Evolutionary conservation across 805 yeast species (phyloP).

Genomic region (Komagataella kurtzmanii): DNA sequence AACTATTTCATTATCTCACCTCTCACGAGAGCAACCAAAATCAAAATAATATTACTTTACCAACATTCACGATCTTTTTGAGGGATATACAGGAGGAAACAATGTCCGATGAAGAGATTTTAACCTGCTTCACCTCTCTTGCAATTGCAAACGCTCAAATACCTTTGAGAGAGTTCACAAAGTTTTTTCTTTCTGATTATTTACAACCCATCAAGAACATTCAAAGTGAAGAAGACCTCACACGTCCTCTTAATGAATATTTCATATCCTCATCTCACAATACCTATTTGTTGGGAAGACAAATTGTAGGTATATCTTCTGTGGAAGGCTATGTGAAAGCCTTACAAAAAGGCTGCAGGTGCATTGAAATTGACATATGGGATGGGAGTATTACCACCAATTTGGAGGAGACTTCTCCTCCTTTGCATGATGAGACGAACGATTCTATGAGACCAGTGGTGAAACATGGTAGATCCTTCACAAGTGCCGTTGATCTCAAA

Average conservation of each 20-base stretch:
- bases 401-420: not conserved
- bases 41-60: constrained; percentile 11
- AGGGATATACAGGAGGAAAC: constrained; percentile 32
- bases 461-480: constrained; percentile 79
- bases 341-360: constrained; percentile 83
- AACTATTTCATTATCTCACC: constrained; percentile 26
- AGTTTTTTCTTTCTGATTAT: constrained; percentile 19
- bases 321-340: constrained; percentile 83
- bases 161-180: constrained; percentile 8
- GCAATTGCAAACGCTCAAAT: constrained; percentile 7
- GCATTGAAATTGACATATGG: constrained; percentile 95
- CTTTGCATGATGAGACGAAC: constrained; percentile 16
- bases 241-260: constrained; percentile 71
- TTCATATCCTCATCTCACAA: constrained; percentile 90
- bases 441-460: constrained; percentile 59
- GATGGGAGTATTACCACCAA: constrained; percentile 30
- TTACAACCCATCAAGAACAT: constrained; percentile 11
- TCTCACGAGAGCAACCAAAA: constrained; percentile 1
- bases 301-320: constrained; percentile 76
- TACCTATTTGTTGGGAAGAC: constrained; percentile 82
- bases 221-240: constrained; percentile 22
- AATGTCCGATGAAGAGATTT: constrained; percentile 17
- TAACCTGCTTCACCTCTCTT: constrained; percentile 17
- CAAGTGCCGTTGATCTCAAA: constrained; percentile 54
- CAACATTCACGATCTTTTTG: constrained; percentile 30